Conservation (phyloP, 1,284 basidiomycete genomes). For the Cryptococcus sp. region DNA sequence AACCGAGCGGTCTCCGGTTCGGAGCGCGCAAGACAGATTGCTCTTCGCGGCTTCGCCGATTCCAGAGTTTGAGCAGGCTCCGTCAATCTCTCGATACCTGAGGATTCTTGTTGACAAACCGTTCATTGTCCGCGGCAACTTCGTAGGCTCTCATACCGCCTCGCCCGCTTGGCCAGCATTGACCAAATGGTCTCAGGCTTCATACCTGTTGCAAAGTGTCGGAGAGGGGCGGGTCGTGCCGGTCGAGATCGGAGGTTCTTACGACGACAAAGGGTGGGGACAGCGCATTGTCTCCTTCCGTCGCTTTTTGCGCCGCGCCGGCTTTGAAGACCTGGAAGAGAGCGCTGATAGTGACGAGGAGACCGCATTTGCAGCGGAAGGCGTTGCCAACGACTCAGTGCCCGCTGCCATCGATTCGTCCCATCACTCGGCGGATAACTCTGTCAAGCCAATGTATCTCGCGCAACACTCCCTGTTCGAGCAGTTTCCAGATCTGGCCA, state of each 20-base stretch:
- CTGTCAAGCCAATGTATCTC: slow-evolving; percentile 65
- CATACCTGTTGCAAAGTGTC: slow-evolving; percentile 67
- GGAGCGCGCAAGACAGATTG: slow-evolving; percentile 1
- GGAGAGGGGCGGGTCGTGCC: slow-evolving; percentile 84
- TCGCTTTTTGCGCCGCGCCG: slow-evolving; percentile 65
- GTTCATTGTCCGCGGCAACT: slow-evolving; percentile 69
- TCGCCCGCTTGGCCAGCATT: slow-evolving; percentile 61
- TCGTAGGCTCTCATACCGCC: slow-evolving; percentile 50
- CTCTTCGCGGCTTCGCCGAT: slow-evolving; percentile 44
- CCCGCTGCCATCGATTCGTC: background rate
- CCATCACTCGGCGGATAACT: background rate
- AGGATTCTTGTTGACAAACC: slow-evolving; percentile 58
- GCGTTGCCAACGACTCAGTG: slow-evolving; percentile 32
- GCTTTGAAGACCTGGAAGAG: slow-evolving; percentile 49
- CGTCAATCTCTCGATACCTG: slow-evolving; percentile 67
- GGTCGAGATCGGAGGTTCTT: slow-evolving; percentile 84
- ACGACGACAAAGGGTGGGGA: slow-evolving; percentile 77
- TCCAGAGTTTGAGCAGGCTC: slow-evolving; percentile 39
- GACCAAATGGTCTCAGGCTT: slow-evolving; percentile 65
- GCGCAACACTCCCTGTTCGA: slow-evolving; percentile 84
- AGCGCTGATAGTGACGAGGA: background rate
- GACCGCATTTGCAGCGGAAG: slow-evolving; percentile 3
- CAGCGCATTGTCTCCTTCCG: slow-evolving; percentile 80
- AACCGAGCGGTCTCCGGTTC: background rate
- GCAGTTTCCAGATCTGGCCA: slow-evolving; percentile 77